These are phyloP conservation scores for Penicillium parvum DNA, from an alignment of 495 filamentous ascomycete genomes.

Conservation along the genomic window DNA sequence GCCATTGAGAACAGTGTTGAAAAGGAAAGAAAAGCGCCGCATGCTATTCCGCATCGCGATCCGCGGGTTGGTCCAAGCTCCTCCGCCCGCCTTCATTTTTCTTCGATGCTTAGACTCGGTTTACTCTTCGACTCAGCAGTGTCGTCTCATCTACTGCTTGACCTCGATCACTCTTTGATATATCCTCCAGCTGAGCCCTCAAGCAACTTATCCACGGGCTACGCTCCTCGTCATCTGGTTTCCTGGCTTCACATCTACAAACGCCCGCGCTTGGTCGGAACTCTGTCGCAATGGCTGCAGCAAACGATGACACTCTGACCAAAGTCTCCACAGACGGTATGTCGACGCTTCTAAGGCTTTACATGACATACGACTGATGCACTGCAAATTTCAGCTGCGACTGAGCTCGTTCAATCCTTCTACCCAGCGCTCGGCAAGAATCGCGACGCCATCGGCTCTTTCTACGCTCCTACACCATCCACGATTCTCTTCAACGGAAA, in stretches of 20 bases:
- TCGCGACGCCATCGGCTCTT: slow-evolving; percentile 49
- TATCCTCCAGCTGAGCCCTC: background rate
- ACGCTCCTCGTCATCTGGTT: background rate
- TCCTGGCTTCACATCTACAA: background rate
- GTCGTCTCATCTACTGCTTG: background rate
- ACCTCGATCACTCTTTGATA: too few relatives aligned
- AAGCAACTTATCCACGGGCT: background rate
- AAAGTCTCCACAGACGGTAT: slow-evolving; percentile 51
- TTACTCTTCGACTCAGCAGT: background rate
- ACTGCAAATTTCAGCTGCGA: slow-evolving; percentile 35
- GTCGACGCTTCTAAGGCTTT: background rate
- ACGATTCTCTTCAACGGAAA: slow-evolving; percentile 67
- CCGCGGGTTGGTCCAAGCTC: slow-evolving; percentile 42
- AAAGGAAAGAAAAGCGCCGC: slow-evolving; percentile 15
- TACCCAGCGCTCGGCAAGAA: slow-evolving; percentile 53
- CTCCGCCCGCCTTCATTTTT: slow-evolving; percentile 21
- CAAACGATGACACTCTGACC: slow-evolving; percentile 38
- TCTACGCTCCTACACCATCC: slow-evolving; percentile 50
- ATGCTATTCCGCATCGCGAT: slow-evolving; percentile 26
- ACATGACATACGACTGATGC: background rate
- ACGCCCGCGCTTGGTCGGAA: background rate
- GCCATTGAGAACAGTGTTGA: slow-evolving; percentile 29
- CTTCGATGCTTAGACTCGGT: slow-evolving; percentile 2
- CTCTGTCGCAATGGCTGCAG: slow-evolving; percentile 33
- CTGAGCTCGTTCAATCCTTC: slow-evolving; percentile 49